Base-by-base conservation (phyloP, 1,139 yeast genomes). In the Candida tetrigidarum region DNA sequence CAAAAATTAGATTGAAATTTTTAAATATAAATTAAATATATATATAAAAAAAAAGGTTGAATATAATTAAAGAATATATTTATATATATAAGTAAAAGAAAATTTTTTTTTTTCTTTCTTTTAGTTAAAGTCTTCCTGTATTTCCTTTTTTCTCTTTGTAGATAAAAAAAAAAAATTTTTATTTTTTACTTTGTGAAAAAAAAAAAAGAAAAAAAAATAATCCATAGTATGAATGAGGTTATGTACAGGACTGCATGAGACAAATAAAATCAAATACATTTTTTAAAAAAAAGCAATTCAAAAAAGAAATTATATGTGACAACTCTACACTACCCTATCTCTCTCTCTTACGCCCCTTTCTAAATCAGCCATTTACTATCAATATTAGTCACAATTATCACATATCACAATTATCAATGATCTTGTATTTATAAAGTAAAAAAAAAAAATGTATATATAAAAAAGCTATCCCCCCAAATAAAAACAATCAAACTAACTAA, bases 31-130 rank as follows among this genome's bases (percentile, higher is more conserved):
- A 28, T 29, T 16, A 28, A 12, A 10, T 10, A 11, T 7, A 10
- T 22, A 10, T 22, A 22, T 7, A 7, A 22, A 10, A 22, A 22
- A 22, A 22, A 22, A 10, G 9, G 6, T 22, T 10, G 9, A 12
- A 27, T 19, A 22, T 30, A 9, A 16, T 5, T 30, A 30, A n/a
- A 9, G 34, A 30, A 30, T 30, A 30, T 14, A 30, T 30, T n/a
- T 16, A 15, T 30, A 30, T 10, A 7, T 10, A 18, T 9, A 16
- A 18, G 15, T n/a, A 32, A 37, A 44, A 39, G 29, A 26, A 42
- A 45, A 27, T 39, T 44, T 47, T 44, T 37, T 32, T 16, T 14
- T 19, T 32, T 14, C 18, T n/a, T 15, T 28, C n/a, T 15, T 28
- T 37, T 19, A 15, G 29, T 27, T 25, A 9, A 7, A 11, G 33